phyloP scores from a whole-genome alignment of 306 rosid genomes.

The Acacia crassicarpa region DNA sequence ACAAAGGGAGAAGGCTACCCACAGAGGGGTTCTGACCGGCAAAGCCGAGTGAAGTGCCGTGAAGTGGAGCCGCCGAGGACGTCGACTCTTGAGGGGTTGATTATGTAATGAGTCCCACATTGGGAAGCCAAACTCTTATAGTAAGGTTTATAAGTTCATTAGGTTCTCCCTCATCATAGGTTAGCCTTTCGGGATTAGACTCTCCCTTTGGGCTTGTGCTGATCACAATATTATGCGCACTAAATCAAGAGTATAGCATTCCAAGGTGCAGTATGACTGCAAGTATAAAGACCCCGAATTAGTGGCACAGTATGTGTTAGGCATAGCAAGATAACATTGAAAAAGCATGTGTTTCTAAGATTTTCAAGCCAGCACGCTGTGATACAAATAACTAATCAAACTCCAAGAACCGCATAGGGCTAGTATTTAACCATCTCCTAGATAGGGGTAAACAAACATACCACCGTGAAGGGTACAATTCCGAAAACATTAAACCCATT shows the following conservation, averaged over 20 bases:
- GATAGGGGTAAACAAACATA: not conserved
- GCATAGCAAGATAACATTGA: conserved; percentile 83
- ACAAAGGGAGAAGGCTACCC: too few relatives aligned
- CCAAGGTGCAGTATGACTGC: conserved; percentile 36
- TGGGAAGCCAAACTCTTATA: too few relatives aligned
- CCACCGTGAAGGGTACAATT: conserved; percentile 43
- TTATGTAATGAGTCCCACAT: too few relatives aligned
- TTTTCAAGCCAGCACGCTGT: conserved; percentile 82
- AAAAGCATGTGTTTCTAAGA: conserved; percentile 78
- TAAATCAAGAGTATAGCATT: not conserved
- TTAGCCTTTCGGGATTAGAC: too few relatives aligned
- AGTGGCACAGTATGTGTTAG: conserved; percentile 86
- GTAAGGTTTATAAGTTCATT: too few relatives aligned
- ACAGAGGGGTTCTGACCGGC: too few relatives aligned
- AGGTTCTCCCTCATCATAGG: too few relatives aligned
- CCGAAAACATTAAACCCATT: not conserved
- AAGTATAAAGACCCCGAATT: conserved; percentile 55
- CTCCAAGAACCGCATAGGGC: conserved; percentile 1
- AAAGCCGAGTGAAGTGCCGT: too few relatives aligned
- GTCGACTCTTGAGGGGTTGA: too few relatives aligned
- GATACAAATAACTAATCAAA: conserved; percentile 19
- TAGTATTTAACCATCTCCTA: not conserved
- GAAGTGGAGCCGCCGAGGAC: too few relatives aligned
- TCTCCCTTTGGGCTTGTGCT: too few relatives aligned
- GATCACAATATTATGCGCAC: not conserved